Base-by-base conservation (phyloP, 2,329 filamentous ascomycete genomes). In the Cordyceps cicadae region DNA sequence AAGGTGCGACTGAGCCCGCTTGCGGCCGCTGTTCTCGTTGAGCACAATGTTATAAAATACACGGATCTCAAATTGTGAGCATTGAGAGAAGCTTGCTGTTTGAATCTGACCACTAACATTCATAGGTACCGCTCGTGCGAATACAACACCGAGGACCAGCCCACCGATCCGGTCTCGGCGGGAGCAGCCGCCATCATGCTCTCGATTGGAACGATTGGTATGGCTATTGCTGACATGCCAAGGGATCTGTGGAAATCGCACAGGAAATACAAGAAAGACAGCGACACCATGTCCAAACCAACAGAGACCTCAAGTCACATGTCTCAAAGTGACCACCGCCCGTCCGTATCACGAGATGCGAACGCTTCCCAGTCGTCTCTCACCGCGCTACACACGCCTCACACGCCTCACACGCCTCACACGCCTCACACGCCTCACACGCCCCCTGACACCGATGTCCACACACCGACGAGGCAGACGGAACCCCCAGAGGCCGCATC, bases 191-290 rank as follows among this genome's bases (percentile, higher is more conserved):
- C 92, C 0, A 74, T 97, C 0, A 77, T 96, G n/a, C 88, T 89
- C 6, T 93, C 92, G n/a, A 78, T 94, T 52, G 86, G 88, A 29
- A 88, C 83, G 45, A 87, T 97, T 61, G 84, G 89, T 67, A 88
- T 95, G 82, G 90, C 90, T 1, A 80, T 96, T 46, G 89, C 89
- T 1, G 91, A 96, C 68, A 81, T 87, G 65, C 84, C 84, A 2
- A 74, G 80, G 19, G 80, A 84, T 62, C 71, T 86, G 5, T 83
- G 85, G 70, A 81, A 77, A 54, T 68, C 67, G 17, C 67, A 69
- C 9, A 66, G 66, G 50, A 66, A 66, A 24, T 61, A 59, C 15
- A 70, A 66, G 34, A 66, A 67, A 21, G 46, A 37, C 14, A 54
- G 60, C 26, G 60, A 54, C 50, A 54, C 32, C 24, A 26, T 19